Evolutionary conservation across 75 land plant genomes (phyloP).

Genomic region (Ceratopteris richardii): DNA sequence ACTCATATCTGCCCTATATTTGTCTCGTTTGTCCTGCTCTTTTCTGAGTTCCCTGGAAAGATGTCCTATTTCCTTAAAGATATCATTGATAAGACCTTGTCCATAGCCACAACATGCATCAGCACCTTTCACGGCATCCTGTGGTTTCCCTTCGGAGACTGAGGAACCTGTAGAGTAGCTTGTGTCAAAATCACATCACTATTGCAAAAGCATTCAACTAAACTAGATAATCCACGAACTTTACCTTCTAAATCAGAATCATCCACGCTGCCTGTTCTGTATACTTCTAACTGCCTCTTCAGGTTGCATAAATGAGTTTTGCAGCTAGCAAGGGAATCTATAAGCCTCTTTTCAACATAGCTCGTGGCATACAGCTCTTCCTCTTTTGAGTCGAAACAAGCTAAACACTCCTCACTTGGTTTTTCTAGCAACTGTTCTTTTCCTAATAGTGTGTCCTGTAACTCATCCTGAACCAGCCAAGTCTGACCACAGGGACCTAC

Average conservation of each 20-base stretch:
- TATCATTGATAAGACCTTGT: background rate
- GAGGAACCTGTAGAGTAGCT: background rate
- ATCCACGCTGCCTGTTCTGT: background rate
- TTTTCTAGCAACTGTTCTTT: slow-evolving; percentile 21
- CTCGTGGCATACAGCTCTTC: slow-evolving; percentile 13
- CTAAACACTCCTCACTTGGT: slow-evolving; percentile 5
- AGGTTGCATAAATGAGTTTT: slow-evolving; percentile 6
- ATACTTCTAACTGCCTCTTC: slow-evolving; percentile 5
- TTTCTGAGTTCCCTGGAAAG: slow-evolving; percentile 1
- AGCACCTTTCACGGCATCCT: background rate
- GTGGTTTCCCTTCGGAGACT: slow-evolving; percentile 1
- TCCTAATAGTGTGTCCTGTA: slow-evolving; percentile 9
- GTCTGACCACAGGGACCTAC: slow-evolving; percentile 12
- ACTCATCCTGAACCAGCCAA: slow-evolving; percentile 12
- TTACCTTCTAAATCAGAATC: background rate
- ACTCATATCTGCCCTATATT: background rate
- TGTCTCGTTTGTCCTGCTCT: slow-evolving; percentile 4
- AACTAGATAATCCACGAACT: slow-evolving; percentile 3
- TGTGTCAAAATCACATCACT: slow-evolving; percentile 11
- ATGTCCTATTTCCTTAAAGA: background rate
- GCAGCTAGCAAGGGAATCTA: background rate
- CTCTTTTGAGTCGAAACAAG: slow-evolving; percentile 18
- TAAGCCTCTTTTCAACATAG: slow-evolving; percentile 7
- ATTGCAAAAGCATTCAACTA: slow-evolving; percentile 3
- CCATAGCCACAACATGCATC: slow-evolving; percentile 2